Evolutionary conservation across 805 yeast genomes (phyloP).

Genomic region (Candida railenensis): DNA sequence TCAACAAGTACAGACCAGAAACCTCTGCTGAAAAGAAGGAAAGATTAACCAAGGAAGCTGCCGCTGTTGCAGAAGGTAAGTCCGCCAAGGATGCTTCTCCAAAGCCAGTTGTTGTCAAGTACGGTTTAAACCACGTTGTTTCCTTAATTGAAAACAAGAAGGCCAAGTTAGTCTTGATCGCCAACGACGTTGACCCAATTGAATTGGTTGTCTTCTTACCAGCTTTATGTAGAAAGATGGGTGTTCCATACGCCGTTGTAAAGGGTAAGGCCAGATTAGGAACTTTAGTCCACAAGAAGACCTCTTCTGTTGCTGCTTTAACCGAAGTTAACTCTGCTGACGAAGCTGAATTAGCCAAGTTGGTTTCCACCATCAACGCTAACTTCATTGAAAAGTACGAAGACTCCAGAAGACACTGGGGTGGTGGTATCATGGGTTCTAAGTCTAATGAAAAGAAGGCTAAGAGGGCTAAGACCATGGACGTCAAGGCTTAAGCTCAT

Average conservation of each 20-base stretch:
- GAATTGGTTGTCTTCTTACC: conserved; percentile 97
- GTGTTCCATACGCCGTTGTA: conserved; percentile 70
- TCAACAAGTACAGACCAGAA: conserved; percentile 99
- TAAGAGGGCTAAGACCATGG: conserved; percentile 66
- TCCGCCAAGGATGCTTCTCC: conserved; percentile 94
- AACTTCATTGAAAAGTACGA: conserved; percentile 94
- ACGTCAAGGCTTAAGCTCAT: conserved; percentile 5
- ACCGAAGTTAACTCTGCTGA: conserved; percentile 94
- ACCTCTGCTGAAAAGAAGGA: conserved; percentile 96
- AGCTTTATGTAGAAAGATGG: conserved; percentile 99
- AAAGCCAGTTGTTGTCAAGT: conserved; percentile 96
- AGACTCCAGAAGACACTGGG: conserved; percentile 98
- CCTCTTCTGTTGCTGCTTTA: conserved; percentile 95
- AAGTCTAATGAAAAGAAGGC: conserved; percentile 86
- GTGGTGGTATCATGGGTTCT: conserved; percentile 98
- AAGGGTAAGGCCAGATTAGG: conserved; percentile 49
- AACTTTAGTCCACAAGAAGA: conserved; percentile 88
- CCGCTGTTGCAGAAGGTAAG: conserved; percentile 98
- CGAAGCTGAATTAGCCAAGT: conserved; percentile 90
- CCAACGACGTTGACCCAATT: conserved; percentile 99
- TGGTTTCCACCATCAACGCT: conserved; percentile 88
- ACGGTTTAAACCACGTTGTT: conserved; percentile 99
- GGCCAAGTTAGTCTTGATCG: conserved; percentile 95
- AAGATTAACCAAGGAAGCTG: conserved; percentile 98
- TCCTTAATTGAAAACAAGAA: conserved; percentile 97